A percentile compares a stretch with the other conserved stretches of the same genome.
Conservation (phyloP, 441 rosid species). For the Omphalea diandra region DNA sequence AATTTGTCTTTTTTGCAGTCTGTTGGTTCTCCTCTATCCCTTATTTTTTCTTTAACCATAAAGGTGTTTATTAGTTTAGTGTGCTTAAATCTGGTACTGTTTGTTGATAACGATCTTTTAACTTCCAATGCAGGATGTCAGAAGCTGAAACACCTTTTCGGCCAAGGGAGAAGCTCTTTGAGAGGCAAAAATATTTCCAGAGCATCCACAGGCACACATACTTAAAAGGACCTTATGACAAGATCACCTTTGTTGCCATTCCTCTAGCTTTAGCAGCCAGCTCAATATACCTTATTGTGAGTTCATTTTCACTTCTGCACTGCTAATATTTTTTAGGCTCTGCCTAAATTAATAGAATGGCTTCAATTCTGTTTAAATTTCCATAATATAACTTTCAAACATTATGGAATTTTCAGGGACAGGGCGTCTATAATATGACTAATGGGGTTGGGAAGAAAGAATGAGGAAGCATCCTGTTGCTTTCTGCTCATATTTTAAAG, state of each 20-base stretch:
- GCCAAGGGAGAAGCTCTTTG: conserved; percentile 73
- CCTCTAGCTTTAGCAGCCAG: conserved; percentile 65
- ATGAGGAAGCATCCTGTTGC: conserved; percentile 33
- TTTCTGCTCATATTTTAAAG: conserved; percentile 19
- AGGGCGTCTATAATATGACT: conserved; percentile 86
- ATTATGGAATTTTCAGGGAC: conserved; percentile 50
- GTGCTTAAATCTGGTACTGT: background rate
- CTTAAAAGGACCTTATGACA: conserved; percentile 74
- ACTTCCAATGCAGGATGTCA: conserved; percentile 44
- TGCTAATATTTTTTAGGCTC: background rate
- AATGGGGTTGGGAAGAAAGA: conserved; percentile 93
- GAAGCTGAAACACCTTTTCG: conserved; percentile 61
- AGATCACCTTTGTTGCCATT: conserved; percentile 75
- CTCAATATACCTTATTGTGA: conserved; percentile 63
- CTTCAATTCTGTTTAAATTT: background rate
- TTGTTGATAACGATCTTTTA: background rate
- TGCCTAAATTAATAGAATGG: background rate
- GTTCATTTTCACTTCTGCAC: conserved; percentile 24
- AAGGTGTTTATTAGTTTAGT: background rate
- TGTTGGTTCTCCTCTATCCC: background rate
- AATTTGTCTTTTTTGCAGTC: background rate
- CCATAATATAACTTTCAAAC: background rate
- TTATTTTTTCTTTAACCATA: too few species aligned
- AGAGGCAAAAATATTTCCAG: conserved; percentile 70
- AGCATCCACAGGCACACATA: conserved; percentile 67